These are phyloP conservation scores for Termitomyces sp. DNA, from an alignment of 768 basidiomycete genomes.

Conservation along the genomic window DNA sequence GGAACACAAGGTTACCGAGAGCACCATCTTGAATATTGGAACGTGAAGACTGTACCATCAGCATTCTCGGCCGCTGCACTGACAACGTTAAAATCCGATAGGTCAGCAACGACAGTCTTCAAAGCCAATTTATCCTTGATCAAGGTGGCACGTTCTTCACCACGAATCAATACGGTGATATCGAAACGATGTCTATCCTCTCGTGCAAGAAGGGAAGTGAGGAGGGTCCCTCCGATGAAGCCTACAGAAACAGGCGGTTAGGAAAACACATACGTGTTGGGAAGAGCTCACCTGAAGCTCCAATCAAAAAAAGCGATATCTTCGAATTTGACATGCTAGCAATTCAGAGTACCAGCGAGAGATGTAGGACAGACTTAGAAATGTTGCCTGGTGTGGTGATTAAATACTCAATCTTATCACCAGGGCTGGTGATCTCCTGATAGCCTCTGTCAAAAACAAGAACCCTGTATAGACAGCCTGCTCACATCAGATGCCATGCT, in stretches of 20 bases:
- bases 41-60: conserved; percentile 4
- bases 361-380: not conserved
- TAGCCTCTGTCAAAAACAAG: not conserved
- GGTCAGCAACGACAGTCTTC: conserved; percentile 12
- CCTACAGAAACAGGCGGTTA: conserved; percentile 2
- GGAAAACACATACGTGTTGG: not conserved
- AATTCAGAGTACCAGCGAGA: not conserved
- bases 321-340: not conserved
- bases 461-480: too few relatives aligned
- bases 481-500: too few relatives aligned
- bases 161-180: conserved; percentile 13
- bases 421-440: not conserved
- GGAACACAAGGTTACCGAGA: not conserved
- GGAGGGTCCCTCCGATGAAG: conserved; percentile 12
- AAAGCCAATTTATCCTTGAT: conserved; percentile 12
- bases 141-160: conserved; percentile 11
- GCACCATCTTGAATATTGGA: not conserved
- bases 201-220: conserved; percentile 10
- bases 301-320: conserved; percentile 10
- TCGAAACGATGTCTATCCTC: conserved; percentile 9
- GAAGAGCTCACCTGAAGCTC: conserved; percentile 8
- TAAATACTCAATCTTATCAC: not conserved
- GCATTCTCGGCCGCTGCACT: conserved; percentile 12
- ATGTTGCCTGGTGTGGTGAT: not conserved
- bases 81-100: conserved; percentile 6